A percentile compares a stretch with the other conserved stretches of the same genome.
These are phyloP conservation scores for Neocucurbitaria cava DNA, from an alignment of 2,329 filamentous ascomycete species.

Conservation along the genomic window DNA sequence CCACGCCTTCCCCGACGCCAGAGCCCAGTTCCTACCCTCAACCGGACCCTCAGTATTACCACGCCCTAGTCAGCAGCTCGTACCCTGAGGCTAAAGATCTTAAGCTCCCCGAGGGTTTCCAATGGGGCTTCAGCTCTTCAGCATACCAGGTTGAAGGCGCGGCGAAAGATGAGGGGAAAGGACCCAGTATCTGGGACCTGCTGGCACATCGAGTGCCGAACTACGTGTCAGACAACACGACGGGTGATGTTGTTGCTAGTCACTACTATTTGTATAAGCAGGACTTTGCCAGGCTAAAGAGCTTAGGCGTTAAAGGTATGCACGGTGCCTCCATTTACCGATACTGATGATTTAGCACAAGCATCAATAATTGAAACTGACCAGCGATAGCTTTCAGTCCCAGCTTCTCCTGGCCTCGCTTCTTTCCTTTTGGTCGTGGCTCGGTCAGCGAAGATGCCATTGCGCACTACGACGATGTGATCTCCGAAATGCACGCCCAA, in stretches of 20 bases:
- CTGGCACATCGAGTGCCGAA: slow-evolving; percentile 52
- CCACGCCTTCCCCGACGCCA: slow-evolving; percentile 52
- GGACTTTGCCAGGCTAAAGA: slow-evolving; percentile 49
- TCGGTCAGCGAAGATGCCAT: slow-evolving; percentile 47
- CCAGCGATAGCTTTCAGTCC: slow-evolving; percentile 37
- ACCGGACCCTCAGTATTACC: slow-evolving; percentile 48
- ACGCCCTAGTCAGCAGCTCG: slow-evolving; percentile 51
- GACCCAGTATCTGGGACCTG: slow-evolving; percentile 54
- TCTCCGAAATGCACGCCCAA: slow-evolving; percentile 44
- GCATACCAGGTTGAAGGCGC: slow-evolving; percentile 55
- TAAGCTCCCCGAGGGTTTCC: slow-evolving; percentile 53
- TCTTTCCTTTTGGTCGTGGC: slow-evolving; percentile 49
- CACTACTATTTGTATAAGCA: slow-evolving; percentile 55
- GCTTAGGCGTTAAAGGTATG: slow-evolving; percentile 37
- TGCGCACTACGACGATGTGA: slow-evolving; percentile 51
- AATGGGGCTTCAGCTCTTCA: slow-evolving; percentile 52
- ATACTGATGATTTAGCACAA: too few species aligned
- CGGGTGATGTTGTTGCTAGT: slow-evolving; percentile 50
- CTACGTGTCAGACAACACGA: slow-evolving; percentile 51
- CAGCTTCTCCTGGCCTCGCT: slow-evolving; percentile 49
- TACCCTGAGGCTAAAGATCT: slow-evolving; percentile 40
- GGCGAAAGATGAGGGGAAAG: slow-evolving; percentile 52
- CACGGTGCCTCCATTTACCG: too few species aligned
- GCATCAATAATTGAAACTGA: neutral
- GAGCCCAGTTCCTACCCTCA: slow-evolving; percentile 50